Conservation (phyloP, 192 early-diverging fungal species). For the Backusella psychrophila region DNA sequence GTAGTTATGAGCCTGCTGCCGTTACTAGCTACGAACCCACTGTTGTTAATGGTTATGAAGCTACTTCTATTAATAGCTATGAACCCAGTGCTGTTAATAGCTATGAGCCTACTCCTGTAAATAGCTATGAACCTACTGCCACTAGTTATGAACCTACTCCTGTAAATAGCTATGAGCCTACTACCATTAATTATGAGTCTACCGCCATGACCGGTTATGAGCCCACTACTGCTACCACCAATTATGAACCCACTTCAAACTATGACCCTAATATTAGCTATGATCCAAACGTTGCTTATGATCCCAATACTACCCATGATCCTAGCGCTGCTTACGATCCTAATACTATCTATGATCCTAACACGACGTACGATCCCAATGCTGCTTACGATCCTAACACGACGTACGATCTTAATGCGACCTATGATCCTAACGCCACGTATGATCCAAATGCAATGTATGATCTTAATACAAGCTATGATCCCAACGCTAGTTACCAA, state of each 20-base stretch:
- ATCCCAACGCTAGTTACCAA: not conserved
- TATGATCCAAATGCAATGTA: not conserved
- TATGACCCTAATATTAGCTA: not conserved
- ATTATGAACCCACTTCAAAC: not conserved
- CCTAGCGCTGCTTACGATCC: not conserved
- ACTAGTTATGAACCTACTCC: not conserved
- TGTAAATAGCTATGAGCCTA: not conserved
- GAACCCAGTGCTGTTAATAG: not conserved
- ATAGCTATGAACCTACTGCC: not conserved
- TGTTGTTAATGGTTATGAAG: not conserved
- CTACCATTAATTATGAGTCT: not conserved
- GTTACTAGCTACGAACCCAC: not conserved
- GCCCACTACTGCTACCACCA: not conserved
- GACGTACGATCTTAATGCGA: not conserved
- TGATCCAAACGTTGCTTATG: not conserved
- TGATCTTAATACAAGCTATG: not conserved
- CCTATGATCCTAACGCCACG: not conserved
- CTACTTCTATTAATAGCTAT: not conserved
- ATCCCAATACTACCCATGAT: not conserved
- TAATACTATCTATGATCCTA: not conserved
- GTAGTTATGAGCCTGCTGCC: not conserved
- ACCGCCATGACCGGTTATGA: not conserved
- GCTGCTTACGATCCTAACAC: not conserved
- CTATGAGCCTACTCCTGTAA: not conserved
- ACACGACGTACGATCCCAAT: not conserved